Evolutionary conservation across 805 yeast genomes (phyloP).

Genomic region (Nakazawaea peltata): DNA sequence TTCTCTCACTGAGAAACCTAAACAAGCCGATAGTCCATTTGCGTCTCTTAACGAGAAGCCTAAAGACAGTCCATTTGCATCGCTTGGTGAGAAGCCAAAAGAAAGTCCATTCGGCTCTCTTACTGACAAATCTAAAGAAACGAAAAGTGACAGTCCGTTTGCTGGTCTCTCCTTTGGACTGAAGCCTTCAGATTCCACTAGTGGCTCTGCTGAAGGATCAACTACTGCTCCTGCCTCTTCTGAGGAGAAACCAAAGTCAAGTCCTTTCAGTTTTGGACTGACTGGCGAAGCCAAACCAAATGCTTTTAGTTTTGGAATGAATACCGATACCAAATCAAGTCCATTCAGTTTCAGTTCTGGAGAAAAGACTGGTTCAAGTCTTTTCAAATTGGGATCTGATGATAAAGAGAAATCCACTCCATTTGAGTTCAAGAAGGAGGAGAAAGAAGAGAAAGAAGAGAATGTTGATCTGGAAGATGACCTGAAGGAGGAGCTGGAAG

Average conservation of each 20-base stretch:
- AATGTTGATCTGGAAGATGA: neutral
- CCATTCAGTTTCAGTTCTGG: too few relatives aligned
- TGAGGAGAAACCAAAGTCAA: neutral
- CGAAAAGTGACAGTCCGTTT: too few relatives aligned
- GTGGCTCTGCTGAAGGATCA: neutral
- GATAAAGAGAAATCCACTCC: neutral
- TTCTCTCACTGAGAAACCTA: neutral
- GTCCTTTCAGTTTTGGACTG: neutral
- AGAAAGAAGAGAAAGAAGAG: neutral
- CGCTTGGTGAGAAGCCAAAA: neutral
- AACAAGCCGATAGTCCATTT: too few relatives aligned
- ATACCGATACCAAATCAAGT: too few relatives aligned
- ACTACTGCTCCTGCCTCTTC: neutral
- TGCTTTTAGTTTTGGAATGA: too few relatives aligned
- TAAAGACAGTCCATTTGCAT: neutral
- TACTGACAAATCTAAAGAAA: neutral
- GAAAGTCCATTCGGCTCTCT: neutral
- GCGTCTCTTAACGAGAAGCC: neutral
- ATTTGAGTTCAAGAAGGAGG: neutral
- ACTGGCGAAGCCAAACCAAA: neutral
- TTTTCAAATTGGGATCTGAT: too few relatives aligned
- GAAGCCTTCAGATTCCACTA: neutral
- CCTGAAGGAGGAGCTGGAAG: conserved; percentile 1
- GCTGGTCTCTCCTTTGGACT: neutral
- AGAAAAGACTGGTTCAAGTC: too few relatives aligned